Percentiles rank a stretch among this genome's conserved stretches.
These are phyloP conservation scores for Pleomassaria siparia DNA, from an alignment of 2,329 filamentous ascomycete species.

Conservation along the genomic window DNA sequence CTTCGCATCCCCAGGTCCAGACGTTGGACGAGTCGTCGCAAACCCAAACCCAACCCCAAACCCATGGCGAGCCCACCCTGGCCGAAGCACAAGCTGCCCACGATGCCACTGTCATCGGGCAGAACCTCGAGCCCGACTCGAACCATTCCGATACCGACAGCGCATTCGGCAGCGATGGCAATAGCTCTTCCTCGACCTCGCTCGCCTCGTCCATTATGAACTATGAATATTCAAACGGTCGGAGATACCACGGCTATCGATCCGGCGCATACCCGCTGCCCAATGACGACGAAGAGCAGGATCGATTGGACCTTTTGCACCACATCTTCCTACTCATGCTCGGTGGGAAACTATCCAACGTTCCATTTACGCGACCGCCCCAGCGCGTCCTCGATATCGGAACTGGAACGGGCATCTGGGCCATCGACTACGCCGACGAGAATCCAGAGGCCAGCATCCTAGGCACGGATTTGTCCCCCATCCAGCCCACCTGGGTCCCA, in stretches of 20 bases:
- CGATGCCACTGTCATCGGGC: neutral
- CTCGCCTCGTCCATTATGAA: constrained; percentile 40
- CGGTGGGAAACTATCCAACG: constrained; percentile 39
- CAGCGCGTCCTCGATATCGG: constrained; percentile 41
- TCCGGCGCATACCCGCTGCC: constrained; percentile 38
- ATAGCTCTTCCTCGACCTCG: constrained; percentile 33
- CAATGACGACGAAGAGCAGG: constrained; percentile 43
- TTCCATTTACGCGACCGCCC: constrained; percentile 24
- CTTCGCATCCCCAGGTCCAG: neutral
- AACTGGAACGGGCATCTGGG: constrained; percentile 46
- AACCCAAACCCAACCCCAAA: neutral
- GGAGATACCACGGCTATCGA: constrained; percentile 43
- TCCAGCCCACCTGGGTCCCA: constrained; percentile 44
- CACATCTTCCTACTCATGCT: constrained; percentile 42
- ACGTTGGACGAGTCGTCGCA: neutral
- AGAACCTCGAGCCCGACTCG: constrained; percentile 31
- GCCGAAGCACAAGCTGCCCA: neutral
- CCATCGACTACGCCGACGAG: constrained; percentile 43
- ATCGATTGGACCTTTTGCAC: constrained; percentile 43
- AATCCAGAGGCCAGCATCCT: constrained; percentile 36
- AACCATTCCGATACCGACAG: constrained; percentile 31
- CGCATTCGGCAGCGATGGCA: constrained; percentile 26
- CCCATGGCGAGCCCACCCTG: neutral
- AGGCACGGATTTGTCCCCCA: constrained; percentile 41
- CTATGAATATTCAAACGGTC: constrained; percentile 43